These are phyloP conservation scores for Chimonanthus salicifolius DNA, from an alignment of 164 flowering plant genomes.

Conservation along the genomic window DNA sequence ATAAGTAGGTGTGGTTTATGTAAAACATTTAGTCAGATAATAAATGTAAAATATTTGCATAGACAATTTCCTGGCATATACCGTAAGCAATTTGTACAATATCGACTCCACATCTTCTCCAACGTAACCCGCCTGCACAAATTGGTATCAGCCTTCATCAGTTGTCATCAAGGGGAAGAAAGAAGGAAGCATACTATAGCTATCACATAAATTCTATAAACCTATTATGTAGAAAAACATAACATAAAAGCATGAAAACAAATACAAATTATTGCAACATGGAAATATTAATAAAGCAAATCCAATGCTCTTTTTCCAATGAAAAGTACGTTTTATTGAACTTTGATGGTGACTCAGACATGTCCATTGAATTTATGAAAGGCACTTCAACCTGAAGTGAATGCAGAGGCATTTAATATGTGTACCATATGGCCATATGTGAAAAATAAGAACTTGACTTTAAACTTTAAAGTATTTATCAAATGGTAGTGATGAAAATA, in stretches of 20 bases:
- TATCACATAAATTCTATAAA: background rate
- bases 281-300: background rate
- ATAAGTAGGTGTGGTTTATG: background rate
- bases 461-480: too few species aligned
- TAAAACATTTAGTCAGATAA: too few species aligned
- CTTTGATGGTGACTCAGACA: background rate
- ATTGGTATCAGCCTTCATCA: slow-evolving; percentile 3
- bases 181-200: background rate
- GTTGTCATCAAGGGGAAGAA: slow-evolving; percentile 1
- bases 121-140: slow-evolving; percentile 94
- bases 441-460: too few species aligned
- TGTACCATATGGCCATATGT: background rate
- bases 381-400: background rate
- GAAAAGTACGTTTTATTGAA: background rate
- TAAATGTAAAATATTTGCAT: background rate
- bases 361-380: background rate
- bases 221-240: background rate
- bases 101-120: slow-evolving; percentile 99
- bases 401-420: background rate
- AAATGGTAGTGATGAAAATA: background rate
- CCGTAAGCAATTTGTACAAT: slow-evolving; percentile 82
- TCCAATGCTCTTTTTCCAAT: background rate
- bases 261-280: background rate
- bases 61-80: slow-evolving; percentile 20
- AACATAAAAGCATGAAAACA: background rate